Evolutionary conservation across 345 rosid genomes (phyloP), one percentile per base, ranked within the genome.

Genomic region (Cardamine occulta): DNA sequence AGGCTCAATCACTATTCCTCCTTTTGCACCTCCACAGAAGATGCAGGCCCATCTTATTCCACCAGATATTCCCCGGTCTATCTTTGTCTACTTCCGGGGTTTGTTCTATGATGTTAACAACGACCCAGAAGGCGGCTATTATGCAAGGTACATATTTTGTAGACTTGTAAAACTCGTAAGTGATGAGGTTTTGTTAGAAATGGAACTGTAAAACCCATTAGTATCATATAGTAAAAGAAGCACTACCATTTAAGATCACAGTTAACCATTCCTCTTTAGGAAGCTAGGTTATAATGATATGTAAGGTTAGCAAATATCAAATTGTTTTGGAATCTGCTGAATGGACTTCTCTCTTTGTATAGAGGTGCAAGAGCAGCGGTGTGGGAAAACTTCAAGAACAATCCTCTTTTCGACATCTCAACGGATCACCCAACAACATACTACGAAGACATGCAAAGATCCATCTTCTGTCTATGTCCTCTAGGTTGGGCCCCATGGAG

Each of bases 401-500:
- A 94, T 75, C 96, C 92, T 4, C 82, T 94, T 5, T 94, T 94
- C 48, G 98, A 94, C 85, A 91, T 94, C 82, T 94, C 98, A 55
- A 89, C 95, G 1, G 95, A 94, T 28, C 98, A 94, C 75, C 98
- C 98, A 24, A 88, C 88, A 5, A 94, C 97, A 23, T 94, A 91
- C 80, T 94, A 94, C 2, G 97, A 94, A 85, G 98, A 94, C 73
- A 94, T 94, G 98, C 98, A 94, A 34, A 82, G 98, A 76, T 84
- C 97, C 29, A 83, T 91, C 69, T 91, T 94, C 84, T 95, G 97
- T 73, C 71, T 95, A 80, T 95, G 99, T 76, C 97, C 97, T 2
- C 85, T 95, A 23, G 97, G 99, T 0, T 95, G 99, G 99, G 97
- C 99, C 0, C 99, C 99, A 2, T 95, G 99, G 99, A 95, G 99